A percentile compares a stretch with the other conserved stretches of the same genome.
These are phyloP conservation scores for Penicillium subrubescens DNA, from an alignment of 495 filamentous ascomycete genomes.

Conservation along the genomic window DNA sequence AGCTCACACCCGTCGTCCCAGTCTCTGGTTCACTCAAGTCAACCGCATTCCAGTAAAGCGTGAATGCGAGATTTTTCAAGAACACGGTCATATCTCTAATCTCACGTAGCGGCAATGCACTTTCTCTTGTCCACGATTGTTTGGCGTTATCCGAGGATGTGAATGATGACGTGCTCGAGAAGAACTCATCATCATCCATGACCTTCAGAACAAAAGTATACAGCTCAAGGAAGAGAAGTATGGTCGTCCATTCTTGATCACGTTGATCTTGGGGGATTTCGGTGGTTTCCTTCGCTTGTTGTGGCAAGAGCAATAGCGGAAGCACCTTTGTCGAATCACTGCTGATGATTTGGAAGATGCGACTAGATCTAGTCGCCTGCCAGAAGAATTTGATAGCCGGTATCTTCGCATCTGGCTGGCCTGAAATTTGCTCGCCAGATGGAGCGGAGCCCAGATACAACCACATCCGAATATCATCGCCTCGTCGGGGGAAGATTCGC, in stretches of 20 bases:
- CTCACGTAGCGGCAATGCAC: conserved; percentile 68
- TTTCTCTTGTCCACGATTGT: conserved; percentile 59
- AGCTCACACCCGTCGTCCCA: conserved; percentile 45
- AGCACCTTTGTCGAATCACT: conserved; percentile 60
- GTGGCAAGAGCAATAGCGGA: conserved; percentile 50
- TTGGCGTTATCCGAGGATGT: conserved; percentile 35
- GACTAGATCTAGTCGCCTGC: conserved; percentile 69
- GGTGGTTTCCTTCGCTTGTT: conserved; percentile 23
- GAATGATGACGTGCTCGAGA: conserved; percentile 46
- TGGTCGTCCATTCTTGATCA: conserved; percentile 82
- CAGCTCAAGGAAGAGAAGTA: conserved; percentile 89
- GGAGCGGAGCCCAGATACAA: conserved; percentile 79
- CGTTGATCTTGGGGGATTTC: conserved; percentile 32
- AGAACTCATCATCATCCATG: conserved; percentile 81
- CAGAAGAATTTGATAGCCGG: conserved; percentile 90
- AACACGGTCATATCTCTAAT: conserved; percentile 77
- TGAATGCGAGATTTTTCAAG: conserved; percentile 90
- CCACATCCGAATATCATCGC: conserved; percentile 95
- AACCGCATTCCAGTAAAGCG: conserved; percentile 80
- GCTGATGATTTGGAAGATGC: conserved; percentile 65
- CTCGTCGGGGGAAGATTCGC: conserved; percentile 77
- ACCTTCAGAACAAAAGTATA: conserved; percentile 90
- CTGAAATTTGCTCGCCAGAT: conserved; percentile 36
- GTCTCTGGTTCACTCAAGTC: conserved; percentile 61
- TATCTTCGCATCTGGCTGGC: conserved; percentile 42